phyloP scores from a whole-genome alignment of 805 yeast species.

The Metschnikowia hibisci region DNA sequence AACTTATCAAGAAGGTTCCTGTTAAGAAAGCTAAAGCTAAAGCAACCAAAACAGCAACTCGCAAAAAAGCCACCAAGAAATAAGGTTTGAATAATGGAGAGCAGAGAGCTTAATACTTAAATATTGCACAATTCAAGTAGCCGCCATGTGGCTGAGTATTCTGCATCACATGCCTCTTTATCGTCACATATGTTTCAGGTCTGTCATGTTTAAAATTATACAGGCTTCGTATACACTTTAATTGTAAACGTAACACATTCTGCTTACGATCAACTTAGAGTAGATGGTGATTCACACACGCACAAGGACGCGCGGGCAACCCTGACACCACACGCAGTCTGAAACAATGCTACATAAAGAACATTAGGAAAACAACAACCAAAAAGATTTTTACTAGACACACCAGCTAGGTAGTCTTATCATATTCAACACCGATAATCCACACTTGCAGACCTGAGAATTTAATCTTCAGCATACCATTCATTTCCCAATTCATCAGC shows the following conservation, averaged over 20 bases:
- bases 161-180: too few species aligned
- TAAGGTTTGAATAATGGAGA: not conserved
- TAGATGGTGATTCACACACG: slow-evolving; percentile 1
- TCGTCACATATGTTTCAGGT: too few species aligned
- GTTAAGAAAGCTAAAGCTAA: slow-evolving; percentile 29
- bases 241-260: not conserved
- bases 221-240: too few species aligned
- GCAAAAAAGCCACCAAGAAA: slow-evolving; percentile 7
- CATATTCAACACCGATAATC: too few species aligned
- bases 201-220: too few species aligned
- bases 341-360: slow-evolving; percentile 4
- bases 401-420: too few species aligned
- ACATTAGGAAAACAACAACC: not conserved
- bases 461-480: too few species aligned
- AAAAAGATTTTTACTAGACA: not conserved
- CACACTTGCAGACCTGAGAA: too few species aligned
- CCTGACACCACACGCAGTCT: slow-evolving; percentile 5
- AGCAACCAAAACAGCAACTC: slow-evolving; percentile 6
- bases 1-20: slow-evolving; percentile 47
- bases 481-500: too few species aligned
- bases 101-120: not conserved
- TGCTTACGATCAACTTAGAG: not conserved
- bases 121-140: not conserved
- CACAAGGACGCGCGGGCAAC: slow-evolving; percentile 4
- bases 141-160: not conserved